Evolutionary conservation across 768 basidiomycete species (phyloP).

Genomic region (Naematelia aurantialba): DNA sequence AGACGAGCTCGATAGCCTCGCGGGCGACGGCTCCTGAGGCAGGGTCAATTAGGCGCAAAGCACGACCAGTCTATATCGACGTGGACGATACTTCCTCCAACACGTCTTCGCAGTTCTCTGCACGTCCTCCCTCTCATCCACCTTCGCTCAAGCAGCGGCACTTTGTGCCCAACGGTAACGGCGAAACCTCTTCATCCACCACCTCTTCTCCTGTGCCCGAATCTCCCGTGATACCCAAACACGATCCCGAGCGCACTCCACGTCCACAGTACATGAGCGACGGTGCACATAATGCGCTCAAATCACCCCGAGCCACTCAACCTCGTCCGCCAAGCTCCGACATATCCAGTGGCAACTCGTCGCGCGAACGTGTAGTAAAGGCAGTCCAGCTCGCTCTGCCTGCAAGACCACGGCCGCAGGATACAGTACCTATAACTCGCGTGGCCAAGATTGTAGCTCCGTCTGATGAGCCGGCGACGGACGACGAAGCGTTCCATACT

Average conservation of each 20-base stretch:
- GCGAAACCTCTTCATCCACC: constrained; percentile 29
- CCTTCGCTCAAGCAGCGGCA: not conserved
- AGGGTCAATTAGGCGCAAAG: not conserved
- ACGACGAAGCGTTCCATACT: constrained; percentile 28
- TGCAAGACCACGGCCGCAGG: not conserved
- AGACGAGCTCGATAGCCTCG: not conserved
- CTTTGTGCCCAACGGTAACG: constrained; percentile 13
- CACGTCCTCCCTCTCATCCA: constrained; percentile 1
- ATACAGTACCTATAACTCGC: not conserved
- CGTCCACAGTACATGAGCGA: constrained; percentile 6
- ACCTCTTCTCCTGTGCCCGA: constrained; percentile 21
- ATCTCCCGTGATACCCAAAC: not conserved
- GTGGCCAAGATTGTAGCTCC: not conserved
- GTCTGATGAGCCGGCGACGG: not conserved
- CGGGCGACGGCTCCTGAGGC: not conserved
- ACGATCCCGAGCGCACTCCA: not conserved
- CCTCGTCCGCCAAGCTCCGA: constrained; percentile 30
- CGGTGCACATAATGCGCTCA: constrained; percentile 3
- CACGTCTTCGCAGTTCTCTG: not conserved
- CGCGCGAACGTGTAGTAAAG: not conserved
- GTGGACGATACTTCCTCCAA: not conserved
- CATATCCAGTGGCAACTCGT: constrained; percentile 13
- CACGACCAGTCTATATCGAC: not conserved
- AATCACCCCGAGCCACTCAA: constrained; percentile 5
- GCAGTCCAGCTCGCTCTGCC: not conserved